Evolutionary conservation across 768 basidiomycete genomes (phyloP).

Genomic region (Rhodosporidiobolus odoratus): DNA sequence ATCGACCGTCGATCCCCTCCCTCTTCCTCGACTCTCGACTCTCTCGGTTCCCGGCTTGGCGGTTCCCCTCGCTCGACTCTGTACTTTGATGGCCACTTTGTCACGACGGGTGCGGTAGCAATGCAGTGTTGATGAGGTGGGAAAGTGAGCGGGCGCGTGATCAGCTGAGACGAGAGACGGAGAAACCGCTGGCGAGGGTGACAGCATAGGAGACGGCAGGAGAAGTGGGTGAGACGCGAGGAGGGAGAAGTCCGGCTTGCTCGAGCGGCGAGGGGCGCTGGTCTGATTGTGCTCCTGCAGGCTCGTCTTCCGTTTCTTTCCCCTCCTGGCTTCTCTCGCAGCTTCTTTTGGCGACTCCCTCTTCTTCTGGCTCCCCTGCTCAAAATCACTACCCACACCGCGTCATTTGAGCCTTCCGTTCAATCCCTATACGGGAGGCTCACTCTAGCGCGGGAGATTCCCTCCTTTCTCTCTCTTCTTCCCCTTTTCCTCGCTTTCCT

Average conservation of each 20-base stretch:
- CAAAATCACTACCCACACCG: not conserved
- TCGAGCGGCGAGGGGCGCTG: no score
- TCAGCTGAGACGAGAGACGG: not conserved
- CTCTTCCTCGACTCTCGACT: not conserved
- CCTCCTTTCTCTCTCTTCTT: not conserved
- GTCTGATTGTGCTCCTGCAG: no score
- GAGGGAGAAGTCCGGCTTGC: no score
- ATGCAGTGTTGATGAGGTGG: not conserved
- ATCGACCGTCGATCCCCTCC: not conserved
- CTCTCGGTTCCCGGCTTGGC: not conserved
- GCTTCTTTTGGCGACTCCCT: not conserved
- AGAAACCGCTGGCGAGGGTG: not conserved
- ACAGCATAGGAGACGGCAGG: not conserved
- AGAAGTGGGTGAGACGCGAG: not conserved
- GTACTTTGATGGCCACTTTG: not conserved
- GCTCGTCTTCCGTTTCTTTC: not conserved
- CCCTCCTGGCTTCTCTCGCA: not conserved
- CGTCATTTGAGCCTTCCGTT: not conserved
- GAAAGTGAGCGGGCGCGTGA: not conserved
- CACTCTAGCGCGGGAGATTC: conserved; percentile 23
- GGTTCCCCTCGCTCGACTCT: not conserved
- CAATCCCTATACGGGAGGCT: not conserved
- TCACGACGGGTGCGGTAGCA: not conserved
- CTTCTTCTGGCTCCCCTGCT: no score
- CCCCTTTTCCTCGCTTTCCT: no score